These are phyloP conservation scores for Solanum verrucosum DNA, from an alignment of 257 asterid genomes.

Conservation along the genomic window DNA sequence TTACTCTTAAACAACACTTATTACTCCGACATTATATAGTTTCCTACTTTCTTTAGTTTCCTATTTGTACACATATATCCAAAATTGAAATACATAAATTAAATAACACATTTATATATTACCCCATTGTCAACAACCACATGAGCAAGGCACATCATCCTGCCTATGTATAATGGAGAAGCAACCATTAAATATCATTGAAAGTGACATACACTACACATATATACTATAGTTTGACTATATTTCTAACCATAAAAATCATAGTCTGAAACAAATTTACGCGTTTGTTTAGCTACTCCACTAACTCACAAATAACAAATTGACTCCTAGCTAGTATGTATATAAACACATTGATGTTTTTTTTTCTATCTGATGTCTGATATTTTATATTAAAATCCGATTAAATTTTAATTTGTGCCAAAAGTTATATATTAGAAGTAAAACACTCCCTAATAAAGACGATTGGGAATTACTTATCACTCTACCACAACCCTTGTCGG, in stretches of 20 bases:
- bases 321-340: not conserved
- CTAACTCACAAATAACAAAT: not conserved
- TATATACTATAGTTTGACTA: not conserved
- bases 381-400: too few relatives aligned
- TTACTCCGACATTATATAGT: too few relatives aligned
- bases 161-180: not conserved
- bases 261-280: not conserved
- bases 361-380: rapidly evolving
- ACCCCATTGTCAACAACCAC: not conserved
- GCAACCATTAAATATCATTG: not conserved
- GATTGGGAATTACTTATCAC: not conserved
- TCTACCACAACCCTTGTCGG: not conserved
- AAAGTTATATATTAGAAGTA: too few relatives aligned
- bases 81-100: not conserved
- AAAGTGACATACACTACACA: not conserved
- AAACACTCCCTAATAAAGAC: too few relatives aligned
- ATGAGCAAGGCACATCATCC: not conserved
- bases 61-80: not conserved
- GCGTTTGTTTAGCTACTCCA: not conserved
- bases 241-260: not conserved
- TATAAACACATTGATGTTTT: too few relatives aligned
- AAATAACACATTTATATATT: not conserved
- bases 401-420: too few relatives aligned
- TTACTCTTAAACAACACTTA: too few relatives aligned
- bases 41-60: too few relatives aligned